These are phyloP conservation scores for Harringtonia lauricola DNA, from an alignment of 2,329 filamentous ascomycete species.

Conservation along the genomic window DNA sequence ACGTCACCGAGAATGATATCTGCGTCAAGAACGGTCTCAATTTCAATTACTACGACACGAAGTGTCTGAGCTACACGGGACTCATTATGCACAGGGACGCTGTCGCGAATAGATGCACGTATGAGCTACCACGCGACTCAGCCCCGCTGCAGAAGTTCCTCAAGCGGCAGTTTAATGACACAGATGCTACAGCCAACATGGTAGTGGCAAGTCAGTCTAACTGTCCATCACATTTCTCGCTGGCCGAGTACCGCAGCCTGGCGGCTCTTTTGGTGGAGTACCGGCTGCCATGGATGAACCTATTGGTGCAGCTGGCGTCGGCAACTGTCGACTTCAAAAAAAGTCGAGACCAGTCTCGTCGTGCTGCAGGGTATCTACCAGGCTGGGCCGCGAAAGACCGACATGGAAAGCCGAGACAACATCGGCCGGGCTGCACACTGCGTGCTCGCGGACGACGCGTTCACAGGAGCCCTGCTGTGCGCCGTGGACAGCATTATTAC, in stretches of 20 bases:
- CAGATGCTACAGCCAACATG: constrained; percentile 28
- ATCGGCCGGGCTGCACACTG: constrained; percentile 22
- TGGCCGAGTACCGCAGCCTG: constrained; percentile 45
- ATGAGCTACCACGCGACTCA: constrained; percentile 21
- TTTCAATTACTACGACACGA: too few relatives aligned
- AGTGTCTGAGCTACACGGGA: too few relatives aligned
- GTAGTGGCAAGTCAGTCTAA: constrained; percentile 36
- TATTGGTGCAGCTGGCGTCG: constrained; percentile 37
- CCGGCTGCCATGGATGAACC: constrained; percentile 43
- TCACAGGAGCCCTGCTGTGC: constrained; percentile 21
- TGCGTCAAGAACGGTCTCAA: too few relatives aligned
- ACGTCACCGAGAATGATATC: too few relatives aligned
- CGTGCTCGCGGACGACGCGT: constrained; percentile 21
- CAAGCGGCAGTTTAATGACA: background rate
- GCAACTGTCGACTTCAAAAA: constrained; percentile 39
- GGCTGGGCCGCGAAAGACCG: constrained; percentile 25
- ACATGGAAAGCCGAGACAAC: background rate
- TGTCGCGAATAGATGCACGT: constrained; percentile 22
- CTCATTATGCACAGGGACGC: too few relatives aligned
- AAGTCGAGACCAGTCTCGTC: constrained; percentile 32
- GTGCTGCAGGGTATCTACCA: constrained; percentile 39
- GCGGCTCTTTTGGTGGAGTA: constrained; percentile 33
- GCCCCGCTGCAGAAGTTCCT: constrained; percentile 27
- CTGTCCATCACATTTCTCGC: constrained; percentile 35
- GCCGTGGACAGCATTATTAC: constrained; percentile 19